Percentiles rank a stretch among this genome's conserved stretches.
These are phyloP conservation scores for Solanum medicagineum DNA, from an alignment of 257 asterid species.

Conservation along the genomic window DNA sequence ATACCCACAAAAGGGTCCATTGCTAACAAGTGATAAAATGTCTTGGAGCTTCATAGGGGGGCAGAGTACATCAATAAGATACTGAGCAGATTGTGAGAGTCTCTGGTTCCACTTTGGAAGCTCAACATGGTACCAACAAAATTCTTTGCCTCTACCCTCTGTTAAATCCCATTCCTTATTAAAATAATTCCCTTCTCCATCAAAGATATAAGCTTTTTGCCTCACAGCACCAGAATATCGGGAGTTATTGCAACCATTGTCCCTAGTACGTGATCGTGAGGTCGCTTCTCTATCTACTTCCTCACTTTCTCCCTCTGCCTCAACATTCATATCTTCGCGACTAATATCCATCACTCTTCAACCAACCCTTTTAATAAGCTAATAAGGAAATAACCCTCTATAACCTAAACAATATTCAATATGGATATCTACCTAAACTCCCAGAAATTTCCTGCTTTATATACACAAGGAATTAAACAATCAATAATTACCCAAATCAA, in stretches of 20 bases:
- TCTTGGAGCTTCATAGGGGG: constrained; percentile 96
- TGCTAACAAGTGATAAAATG: constrained; percentile 80
- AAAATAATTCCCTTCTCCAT: constrained; percentile 75
- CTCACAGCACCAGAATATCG: constrained; percentile 50
- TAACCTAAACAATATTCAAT: not conserved
- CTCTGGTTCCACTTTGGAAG: constrained; percentile 81
- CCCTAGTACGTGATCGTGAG: constrained; percentile 1
- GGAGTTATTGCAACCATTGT: constrained; percentile 2
- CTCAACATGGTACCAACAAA: constrained; percentile 98
- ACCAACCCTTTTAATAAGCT: not conserved
- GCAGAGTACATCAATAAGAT: constrained; percentile 76
- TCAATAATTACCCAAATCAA: not conserved
- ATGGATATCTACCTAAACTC: not conserved
- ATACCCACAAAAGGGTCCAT: constrained; percentile 85
- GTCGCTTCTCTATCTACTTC: constrained; percentile 31
- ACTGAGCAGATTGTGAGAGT: constrained; percentile 69
- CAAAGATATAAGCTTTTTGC: constrained; percentile 72
- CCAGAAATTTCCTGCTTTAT: not conserved
- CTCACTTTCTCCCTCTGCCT: constrained; percentile 39
- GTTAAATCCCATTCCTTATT: constrained; percentile 86
- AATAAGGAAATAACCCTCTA: not conserved
- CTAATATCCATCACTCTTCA: constrained; percentile 38
- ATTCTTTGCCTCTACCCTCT: constrained; percentile 73
- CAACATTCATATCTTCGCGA: not conserved
- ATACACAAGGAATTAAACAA: not conserved